Percentiles rank a stretch among this genome's conserved stretches.
Evolutionary conservation across 495 filamentous ascomycete species (phyloP).

Genomic region (Penicillium angulare): DNA sequence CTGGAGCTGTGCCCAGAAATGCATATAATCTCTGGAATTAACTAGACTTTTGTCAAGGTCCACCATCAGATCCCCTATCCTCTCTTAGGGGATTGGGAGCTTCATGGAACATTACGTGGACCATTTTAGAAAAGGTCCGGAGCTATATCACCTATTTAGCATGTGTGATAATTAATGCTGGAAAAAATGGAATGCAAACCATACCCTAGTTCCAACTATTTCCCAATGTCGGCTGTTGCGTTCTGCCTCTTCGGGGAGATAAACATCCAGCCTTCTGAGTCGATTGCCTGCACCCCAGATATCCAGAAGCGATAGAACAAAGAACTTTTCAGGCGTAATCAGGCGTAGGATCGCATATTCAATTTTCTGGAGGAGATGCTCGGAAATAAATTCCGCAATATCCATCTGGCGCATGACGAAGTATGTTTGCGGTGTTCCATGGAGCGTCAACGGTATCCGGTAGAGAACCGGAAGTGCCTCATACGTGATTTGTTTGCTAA

Average conservation of each 20-base stretch:
- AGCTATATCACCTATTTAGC: background rate
- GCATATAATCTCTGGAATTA: no score
- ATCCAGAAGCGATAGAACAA: slow-evolving; percentile 17
- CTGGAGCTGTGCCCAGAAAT: no score
- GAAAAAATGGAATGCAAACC: no score
- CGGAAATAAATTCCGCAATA: slow-evolving; percentile 21
- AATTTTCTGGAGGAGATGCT: slow-evolving; percentile 17
- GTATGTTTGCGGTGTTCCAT: slow-evolving; percentile 14
- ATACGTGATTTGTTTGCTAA: slow-evolving; percentile 16
- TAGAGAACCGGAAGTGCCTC: slow-evolving; percentile 21
- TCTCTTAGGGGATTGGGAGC: background rate
- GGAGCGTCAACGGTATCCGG: slow-evolving; percentile 13
- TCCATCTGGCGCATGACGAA: slow-evolving; percentile 22
- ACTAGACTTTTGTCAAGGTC: no score
- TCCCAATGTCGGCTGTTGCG: slow-evolving; percentile 6
- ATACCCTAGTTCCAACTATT: slow-evolving; percentile 14
- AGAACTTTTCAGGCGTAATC: slow-evolving; percentile 6
- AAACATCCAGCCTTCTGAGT: slow-evolving; percentile 20
- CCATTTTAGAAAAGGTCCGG: background rate
- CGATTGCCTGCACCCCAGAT: slow-evolving; percentile 18
- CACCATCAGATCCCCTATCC: background rate
- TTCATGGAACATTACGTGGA: background rate
- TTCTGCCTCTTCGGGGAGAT: slow-evolving; percentile 1
- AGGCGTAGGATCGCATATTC: background rate
- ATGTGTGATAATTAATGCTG: background rate